Conservation (phyloP, 148 eudicot species). For the Pouteria glomerata region DNA sequence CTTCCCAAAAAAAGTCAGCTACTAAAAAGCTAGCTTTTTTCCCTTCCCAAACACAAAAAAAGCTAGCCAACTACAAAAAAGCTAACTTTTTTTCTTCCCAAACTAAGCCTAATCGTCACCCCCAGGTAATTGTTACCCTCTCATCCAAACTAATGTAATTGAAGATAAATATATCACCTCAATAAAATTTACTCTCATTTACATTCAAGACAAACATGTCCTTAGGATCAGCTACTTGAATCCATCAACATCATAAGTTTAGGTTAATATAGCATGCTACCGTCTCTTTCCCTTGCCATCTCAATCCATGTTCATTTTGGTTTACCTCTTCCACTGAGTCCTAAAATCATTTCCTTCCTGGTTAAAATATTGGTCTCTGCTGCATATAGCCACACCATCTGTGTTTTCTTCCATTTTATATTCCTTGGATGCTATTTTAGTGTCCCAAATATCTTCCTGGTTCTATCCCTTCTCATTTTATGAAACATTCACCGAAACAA, state of each 20-base stretch:
- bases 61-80: too few relatives aligned
- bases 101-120: too few relatives aligned
- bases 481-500: background rate
- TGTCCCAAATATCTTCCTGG: background rate
- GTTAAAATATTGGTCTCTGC: background rate
- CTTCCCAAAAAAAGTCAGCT: too few relatives aligned
- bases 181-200: too few relatives aligned
- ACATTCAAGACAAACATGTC: too few relatives aligned
- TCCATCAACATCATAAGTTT: background rate
- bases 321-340: background rate
- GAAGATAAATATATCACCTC: too few relatives aligned
- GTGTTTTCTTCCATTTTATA: background rate
- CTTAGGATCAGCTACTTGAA: background rate
- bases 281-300: background rate
- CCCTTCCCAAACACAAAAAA: too few relatives aligned
- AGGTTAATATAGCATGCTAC: background rate
- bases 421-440: background rate
- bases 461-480: background rate
- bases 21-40: too few relatives aligned
- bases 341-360: background rate
- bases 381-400: background rate
- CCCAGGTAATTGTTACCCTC: too few relatives aligned
- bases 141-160: too few relatives aligned
- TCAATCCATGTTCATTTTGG: background rate
- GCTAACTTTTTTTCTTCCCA: too few relatives aligned